phyloP scores from a whole-genome alignment of 371 early-diverging fungal species.

The Furculomyces boomerangus region DNA sequence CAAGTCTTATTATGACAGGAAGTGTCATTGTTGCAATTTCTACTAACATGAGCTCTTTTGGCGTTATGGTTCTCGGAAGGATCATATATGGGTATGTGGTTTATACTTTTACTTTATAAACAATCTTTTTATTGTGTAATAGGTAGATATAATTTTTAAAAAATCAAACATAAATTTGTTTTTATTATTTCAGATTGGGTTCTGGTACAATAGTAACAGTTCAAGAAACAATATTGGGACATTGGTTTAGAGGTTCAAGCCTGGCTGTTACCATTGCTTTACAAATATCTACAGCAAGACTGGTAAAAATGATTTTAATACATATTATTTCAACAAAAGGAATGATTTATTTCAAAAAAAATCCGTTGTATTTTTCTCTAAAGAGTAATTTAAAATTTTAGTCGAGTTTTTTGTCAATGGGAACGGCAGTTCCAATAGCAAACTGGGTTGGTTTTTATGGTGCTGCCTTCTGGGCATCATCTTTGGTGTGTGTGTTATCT shows the following conservation, averaged over 20 bases:
- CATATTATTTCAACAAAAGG: too few species aligned
- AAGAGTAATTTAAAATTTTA: too few species aligned
- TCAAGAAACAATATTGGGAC: slow-evolving; percentile 48
- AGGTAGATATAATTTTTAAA: too few species aligned
- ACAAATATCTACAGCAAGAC: slow-evolving; percentile 42
- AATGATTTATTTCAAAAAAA: too few species aligned
- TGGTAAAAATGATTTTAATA: too few species aligned
- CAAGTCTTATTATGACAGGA: slow-evolving; percentile 35
- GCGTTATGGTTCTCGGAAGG: slow-evolving; percentile 43
- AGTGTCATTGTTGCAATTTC: slow-evolving; percentile 40
- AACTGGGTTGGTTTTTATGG: slow-evolving; percentile 44
- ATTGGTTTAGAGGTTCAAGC: slow-evolving; percentile 50
- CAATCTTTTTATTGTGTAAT: too few species aligned
- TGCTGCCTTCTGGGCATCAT: slow-evolving; percentile 49
- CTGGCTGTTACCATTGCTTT: slow-evolving; percentile 40
- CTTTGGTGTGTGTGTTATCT: slow-evolving; percentile 37
- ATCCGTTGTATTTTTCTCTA: background rate
- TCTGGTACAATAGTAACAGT: slow-evolving; percentile 48
- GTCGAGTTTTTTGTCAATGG: slow-evolving; percentile 42
- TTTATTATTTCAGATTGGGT: slow-evolving; percentile 23
- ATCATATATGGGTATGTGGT: slow-evolving; percentile 32
- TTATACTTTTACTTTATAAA: background rate
- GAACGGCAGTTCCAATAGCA: slow-evolving; percentile 43
- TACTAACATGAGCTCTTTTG: slow-evolving; percentile 28
- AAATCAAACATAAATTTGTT: background rate